Conservation (phyloP, 2,329 filamentous ascomycete species). For the Hypoxylon sp. region DNA sequence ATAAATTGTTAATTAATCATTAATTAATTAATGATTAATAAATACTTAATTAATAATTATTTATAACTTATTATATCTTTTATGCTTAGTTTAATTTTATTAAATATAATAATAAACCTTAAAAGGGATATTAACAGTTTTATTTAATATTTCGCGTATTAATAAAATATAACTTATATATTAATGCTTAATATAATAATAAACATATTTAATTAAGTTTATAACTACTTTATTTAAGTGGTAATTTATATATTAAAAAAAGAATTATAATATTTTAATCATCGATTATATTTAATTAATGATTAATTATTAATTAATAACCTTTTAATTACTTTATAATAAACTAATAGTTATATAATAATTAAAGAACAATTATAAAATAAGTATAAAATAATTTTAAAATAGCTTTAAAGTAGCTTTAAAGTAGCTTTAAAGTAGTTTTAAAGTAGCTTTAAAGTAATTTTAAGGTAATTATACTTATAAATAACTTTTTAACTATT, state of each 20-base stretch:
- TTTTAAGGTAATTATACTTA: too few relatives aligned
- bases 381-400: too few relatives aligned
- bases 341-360: too few relatives aligned
- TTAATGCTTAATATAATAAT: neutral
- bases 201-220: neutral
- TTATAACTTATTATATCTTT: neutral
- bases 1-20: neutral
- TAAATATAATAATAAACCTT: neutral
- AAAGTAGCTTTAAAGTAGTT: too few relatives aligned
- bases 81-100: neutral
- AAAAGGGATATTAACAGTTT: neutral
- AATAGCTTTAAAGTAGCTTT: too few relatives aligned
- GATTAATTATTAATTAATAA: neutral
- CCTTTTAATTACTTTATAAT: too few relatives aligned
- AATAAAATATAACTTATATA: neutral
- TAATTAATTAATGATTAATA: neutral
- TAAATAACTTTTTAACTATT: too few relatives aligned
- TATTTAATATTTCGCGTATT: neutral
- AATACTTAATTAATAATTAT: neutral
- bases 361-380: too few relatives aligned
- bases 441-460: too few relatives aligned
- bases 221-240: neutral
- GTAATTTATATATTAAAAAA: neutral
- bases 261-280: too few relatives aligned
- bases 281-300: neutral